These are phyloP conservation scores for Psilocybe azurescens DNA, from an alignment of 768 basidiomycete genomes.

Conservation along the genomic window DNA sequence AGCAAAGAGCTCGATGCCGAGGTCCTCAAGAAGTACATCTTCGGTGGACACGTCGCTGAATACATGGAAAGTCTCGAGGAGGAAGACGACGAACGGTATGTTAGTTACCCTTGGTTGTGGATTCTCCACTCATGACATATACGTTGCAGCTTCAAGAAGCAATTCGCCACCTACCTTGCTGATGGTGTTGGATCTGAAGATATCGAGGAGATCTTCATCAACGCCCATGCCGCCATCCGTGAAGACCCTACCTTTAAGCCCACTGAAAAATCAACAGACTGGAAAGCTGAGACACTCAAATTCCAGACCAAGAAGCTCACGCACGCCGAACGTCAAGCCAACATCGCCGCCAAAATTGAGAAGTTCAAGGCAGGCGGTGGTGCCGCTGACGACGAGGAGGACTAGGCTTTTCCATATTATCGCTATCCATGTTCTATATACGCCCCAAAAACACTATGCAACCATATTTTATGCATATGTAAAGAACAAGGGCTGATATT, in stretches of 20 bases:
- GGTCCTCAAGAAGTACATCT: constrained; percentile 96
- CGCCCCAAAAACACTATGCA: constrained; percentile 6
- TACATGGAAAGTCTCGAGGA: constrained; percentile 99
- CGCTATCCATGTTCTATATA: constrained; percentile 22
- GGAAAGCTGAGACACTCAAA: constrained; percentile 86
- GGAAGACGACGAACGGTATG: constrained; percentile 96
- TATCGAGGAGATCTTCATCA: constrained; percentile 94
- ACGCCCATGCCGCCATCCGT: constrained; percentile 94
- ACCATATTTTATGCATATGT: constrained; percentile 4
- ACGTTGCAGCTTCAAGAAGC: constrained; percentile 86
- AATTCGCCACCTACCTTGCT: constrained; percentile 93
- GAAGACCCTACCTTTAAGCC: constrained; percentile 93
- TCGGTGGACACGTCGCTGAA: constrained; percentile 96
- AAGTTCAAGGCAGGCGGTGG: constrained; percentile 81
- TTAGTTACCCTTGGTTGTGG: not conserved
- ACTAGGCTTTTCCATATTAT: constrained; percentile 47
- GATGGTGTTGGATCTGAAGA: constrained; percentile 96
- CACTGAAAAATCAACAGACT: constrained; percentile 87
- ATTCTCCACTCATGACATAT: not conserved
- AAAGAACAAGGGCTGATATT: not conserved
- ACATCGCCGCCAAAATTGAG: constrained; percentile 88
- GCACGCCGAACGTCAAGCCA: constrained; percentile 74
- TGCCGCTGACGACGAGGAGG: constrained; percentile 61
- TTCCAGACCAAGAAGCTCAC: constrained; percentile 73
- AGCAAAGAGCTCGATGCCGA: constrained; percentile 92